Evolutionary conservation across 2,329 filamentous ascomycete species (phyloP).

Genomic region (Cryphonectria naterciae): DNA sequence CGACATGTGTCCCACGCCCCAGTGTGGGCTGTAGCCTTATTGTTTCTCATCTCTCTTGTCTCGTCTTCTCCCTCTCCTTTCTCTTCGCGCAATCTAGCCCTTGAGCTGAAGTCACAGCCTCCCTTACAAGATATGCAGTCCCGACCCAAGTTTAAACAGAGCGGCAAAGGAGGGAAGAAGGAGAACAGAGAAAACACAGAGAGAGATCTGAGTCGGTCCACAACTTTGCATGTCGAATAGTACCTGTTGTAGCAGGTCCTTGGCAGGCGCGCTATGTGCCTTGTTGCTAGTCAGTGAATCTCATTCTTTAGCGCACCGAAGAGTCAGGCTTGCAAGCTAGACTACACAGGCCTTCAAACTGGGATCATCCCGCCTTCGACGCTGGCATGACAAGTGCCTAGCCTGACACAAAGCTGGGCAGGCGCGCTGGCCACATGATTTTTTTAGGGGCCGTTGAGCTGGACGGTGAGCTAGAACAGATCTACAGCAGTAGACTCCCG

Average conservation of each 20-base stretch:
- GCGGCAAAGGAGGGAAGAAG: neutral
- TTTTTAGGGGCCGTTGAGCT: conserved; percentile 21
- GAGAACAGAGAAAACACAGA: neutral
- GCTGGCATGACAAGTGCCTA: conserved; percentile 6
- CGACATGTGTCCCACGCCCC: conserved; percentile 18
- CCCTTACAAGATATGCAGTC: neutral
- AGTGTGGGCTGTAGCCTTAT: conserved; percentile 25
- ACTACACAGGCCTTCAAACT: neutral
- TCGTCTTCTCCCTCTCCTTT: neutral
- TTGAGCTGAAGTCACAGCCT: neutral
- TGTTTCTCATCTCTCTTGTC: neutral
- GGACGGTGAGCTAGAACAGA: conserved; percentile 5
- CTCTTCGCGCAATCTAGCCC: neutral
- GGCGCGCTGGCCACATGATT: conserved; percentile 14
- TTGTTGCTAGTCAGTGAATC: conserved; percentile 1
- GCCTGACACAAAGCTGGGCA: neutral
- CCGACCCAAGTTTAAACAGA: neutral
- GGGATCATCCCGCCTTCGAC: neutral
- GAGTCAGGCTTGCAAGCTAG: neutral
- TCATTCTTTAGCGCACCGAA: conserved; percentile 16
- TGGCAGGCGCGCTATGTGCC: conserved; percentile 5
- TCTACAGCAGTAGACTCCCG: conserved; percentile 6
- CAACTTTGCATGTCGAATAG: neutral
- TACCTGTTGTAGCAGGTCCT: neutral
- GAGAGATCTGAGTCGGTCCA: neutral